Evolutionary conservation across 768 basidiomycete species (phyloP), one percentile per base, ranked within the genome.

Genomic region (Hirschioporus abietinus): DNA sequence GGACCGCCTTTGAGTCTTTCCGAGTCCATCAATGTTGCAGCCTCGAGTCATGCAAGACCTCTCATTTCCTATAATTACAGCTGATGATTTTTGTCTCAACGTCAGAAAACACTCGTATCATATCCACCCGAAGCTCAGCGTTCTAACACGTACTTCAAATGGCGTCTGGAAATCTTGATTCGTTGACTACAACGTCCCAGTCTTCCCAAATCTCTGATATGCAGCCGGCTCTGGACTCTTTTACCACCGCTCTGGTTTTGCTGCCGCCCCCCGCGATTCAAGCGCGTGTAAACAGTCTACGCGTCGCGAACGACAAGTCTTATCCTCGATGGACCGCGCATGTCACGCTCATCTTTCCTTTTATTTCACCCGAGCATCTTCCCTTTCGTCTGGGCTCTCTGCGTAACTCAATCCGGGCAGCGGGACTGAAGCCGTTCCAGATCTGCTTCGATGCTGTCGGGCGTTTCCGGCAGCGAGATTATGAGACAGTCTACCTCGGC

Each of bases 171-270:
- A 52, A 52, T 52, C 12, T 52, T 52, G 20, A 5, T 20, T 52
- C 42, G 42, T 52, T 20, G 20, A 52, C 42, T 52, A 15, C 60
- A 61, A 2, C 60, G 3, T 61, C 60, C 18, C 42, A 52, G 20
- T 52, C 42, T 52, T 20, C 20, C 4, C 1, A 52, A 15, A 52
- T 15, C 20, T 15, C 60, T 61, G 4, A 24, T 34, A 23, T 8
- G 9, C 24, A 61, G 60, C 25, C 60, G 30, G 25, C 3, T 12
- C 60, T 64, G 63, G 23, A 30, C 26, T 64, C 23, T 64, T 61
- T 25, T 75, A 72, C 60, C 77, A 70, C 68, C 34, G 72, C 68
- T 24, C 52, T 71, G 7, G 72, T 73, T 36, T 57, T 73, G n/a
- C 60, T 73, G 23, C 71, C 72, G 26, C 66, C 72, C 36, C 12